phyloP scores from a whole-genome alignment of 2,329 filamentous ascomycete genomes.

The Claviceps humidiphila region DNA sequence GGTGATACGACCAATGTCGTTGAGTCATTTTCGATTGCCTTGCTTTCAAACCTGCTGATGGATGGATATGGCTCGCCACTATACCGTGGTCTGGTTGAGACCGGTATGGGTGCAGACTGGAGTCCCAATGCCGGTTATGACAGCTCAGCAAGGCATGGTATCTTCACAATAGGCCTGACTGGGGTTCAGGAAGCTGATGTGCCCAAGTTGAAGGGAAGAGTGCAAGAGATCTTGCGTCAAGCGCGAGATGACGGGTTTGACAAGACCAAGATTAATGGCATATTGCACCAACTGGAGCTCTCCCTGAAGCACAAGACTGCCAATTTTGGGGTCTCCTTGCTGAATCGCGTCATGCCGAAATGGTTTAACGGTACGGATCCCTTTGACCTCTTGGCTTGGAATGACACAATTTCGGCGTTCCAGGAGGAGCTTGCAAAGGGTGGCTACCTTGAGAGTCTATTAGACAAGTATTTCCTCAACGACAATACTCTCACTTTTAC shows the following conservation, averaged over 20 bases:
- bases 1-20: conserved; percentile 71
- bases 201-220: conserved; percentile 57
- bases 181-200: conserved; percentile 78
- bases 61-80: conserved; percentile 93
- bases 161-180: conserved; percentile 83
- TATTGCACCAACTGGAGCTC: conserved; percentile 89
- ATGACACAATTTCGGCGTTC: conserved; percentile 74
- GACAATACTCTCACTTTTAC: conserved; percentile 83
- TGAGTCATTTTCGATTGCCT: conserved; percentile 75
- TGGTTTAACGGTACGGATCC: conserved; percentile 97
- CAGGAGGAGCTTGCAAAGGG: conserved; percentile 61
- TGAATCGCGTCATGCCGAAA: conserved; percentile 76
- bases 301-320: conserved; percentile 91
- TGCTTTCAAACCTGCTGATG: conserved; percentile 73
- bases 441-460: conserved; percentile 67
- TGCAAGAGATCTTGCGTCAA: conserved; percentile 59
- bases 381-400: conserved; percentile 83
- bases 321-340: conserved; percentile 80
- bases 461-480: conserved; percentile 84
- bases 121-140: conserved; percentile 93
- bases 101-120: conserved; percentile 82
- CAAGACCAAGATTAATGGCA: conserved; percentile 78
- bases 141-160: conserved; percentile 57
- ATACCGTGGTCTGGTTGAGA: conserved; percentile 78
- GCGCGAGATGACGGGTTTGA: conserved; percentile 70